Evolutionary conservation across 1,139 yeast genomes (phyloP), one percentile per base, ranked within the genome.

Genomic region (Suhomyces bokatorum): DNA sequence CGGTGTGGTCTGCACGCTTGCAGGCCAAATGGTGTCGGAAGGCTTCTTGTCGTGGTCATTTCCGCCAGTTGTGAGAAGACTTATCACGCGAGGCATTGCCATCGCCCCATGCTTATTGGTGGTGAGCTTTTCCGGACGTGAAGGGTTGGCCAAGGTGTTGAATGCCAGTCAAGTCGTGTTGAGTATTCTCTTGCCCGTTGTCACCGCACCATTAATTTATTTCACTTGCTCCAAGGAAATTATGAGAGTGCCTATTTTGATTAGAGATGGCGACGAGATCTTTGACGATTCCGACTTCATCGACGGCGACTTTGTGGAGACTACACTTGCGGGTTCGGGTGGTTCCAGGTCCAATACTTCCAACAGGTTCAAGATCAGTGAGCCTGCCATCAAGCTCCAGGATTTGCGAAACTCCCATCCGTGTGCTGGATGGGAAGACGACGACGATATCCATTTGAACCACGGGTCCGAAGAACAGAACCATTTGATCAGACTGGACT

Each of bases 21-120:
- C 98, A 1, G 97, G 99, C 16, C 99, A 93, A 63, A 89, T 91
- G 81, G 97, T 93, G 1, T 83, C 90, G 57, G 98, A 93, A 62
- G 99, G 99, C 0, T 95, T 91, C 57, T 74, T 91, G 38, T 75
- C 80, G 49, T 89, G 97, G 93, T 73, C 87, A 1, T 75, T 91
- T 50, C 83, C 87, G 28, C 98, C 99, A 1, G 93, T 95, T 72
- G 71, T 86, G 3, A 80, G 97, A 47, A 78, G 98, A 52, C 70
- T 93, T 39, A 72, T 89, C 22, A 93, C 99, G 0, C 76, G 99
- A 56, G 76, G 83, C 8, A 72, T 93, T 31, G 97, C 99, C 1
- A 86, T 93, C 40, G 75, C 87, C 1, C 99, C 99, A 2, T 93
- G 98, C 67, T 69, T 93, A 22, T 66, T 85, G 33, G 96, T 90